phyloP scores from a whole-genome alignment of 2,329 filamentous ascomycete species.

The Helminthosporium solani region DNA sequence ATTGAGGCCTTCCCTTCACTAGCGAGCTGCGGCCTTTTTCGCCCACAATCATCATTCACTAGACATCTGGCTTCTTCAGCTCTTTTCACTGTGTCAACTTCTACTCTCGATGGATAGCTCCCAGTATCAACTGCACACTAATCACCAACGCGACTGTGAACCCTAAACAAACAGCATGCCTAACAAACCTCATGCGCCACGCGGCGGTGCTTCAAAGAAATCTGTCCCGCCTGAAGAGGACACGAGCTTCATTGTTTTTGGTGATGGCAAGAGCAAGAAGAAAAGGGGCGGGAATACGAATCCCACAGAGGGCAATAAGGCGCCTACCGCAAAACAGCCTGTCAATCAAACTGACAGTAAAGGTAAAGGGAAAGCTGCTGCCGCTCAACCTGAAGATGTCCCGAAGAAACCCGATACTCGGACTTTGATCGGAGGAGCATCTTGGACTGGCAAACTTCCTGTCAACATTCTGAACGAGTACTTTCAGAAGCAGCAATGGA shows the following conservation, averaged over 20 bases:
- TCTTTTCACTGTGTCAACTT: constrained; percentile 10
- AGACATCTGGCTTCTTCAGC: background rate
- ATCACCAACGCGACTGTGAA: background rate
- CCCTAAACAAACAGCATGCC: constrained; percentile 41
- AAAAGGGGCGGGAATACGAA: constrained; percentile 34
- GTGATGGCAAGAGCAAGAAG: constrained; percentile 47
- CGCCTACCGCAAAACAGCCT: too few species aligned
- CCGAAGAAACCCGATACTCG: constrained; percentile 63
- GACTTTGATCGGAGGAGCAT: constrained; percentile 88
- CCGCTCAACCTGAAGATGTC: constrained; percentile 35
- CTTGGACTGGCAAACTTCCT: constrained; percentile 96
- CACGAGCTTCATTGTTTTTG: constrained; percentile 52
- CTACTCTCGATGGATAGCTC: background rate
- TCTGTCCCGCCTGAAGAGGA: constrained; percentile 48
- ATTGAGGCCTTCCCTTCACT: constrained; percentile 19
- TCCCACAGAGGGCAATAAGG: constrained; percentile 20
- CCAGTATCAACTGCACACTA: background rate
- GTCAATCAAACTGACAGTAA: constrained; percentile 21
- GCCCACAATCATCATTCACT: constrained; percentile 10
- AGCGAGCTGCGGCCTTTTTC: constrained; percentile 17
- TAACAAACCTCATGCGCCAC: constrained; percentile 52
- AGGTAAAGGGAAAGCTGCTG: constrained; percentile 34
- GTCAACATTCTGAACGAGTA: constrained; percentile 92
- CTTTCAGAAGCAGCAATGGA: constrained; percentile 95
- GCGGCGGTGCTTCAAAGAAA: constrained; percentile 44